Evolutionary conservation across 2,329 filamentous ascomycete species (phyloP), one percentile per base, ranked within the genome.

Genomic region (Leptographium galeiforme): DNA sequence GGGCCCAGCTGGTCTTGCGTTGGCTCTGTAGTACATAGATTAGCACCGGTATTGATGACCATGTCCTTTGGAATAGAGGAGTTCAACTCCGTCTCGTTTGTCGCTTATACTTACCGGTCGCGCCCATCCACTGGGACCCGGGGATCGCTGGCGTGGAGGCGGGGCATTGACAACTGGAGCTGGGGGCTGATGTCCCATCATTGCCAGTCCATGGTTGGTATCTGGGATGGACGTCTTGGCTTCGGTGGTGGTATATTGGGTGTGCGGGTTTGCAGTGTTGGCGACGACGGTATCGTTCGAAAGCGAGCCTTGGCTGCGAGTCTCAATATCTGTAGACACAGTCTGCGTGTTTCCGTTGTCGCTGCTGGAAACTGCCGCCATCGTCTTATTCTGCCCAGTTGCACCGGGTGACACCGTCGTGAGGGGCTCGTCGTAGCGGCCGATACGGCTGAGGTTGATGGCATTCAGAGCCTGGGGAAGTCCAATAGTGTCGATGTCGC

Each of bases 401-500:
- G 18, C 5, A 13, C n/a, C 30, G 19, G 48, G 32, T 16, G 36
- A 10, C 3, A 8, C 14, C 25, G 30, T 40, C 2, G 14, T 34
- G 14, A 14, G 12, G 8, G 30, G 25, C 19, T 46, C 30, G 33
- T 41, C 51, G 19, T 40, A n/a, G 30, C 14, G 38, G 6, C 45
- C 44, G 18, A 53, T 38, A 1, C 25, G 46, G 33, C 55, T 44
- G 2, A 58, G 55, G 33, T 55, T 59, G 16, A 49, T 32, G 0
- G 55, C 57, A 30, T 49, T 59, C 45, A 59, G 34, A 13, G 56
- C 56, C 40, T 56, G 56, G 13, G 57, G 57, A 7, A 58, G 56
- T 1, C 44, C 18, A 4, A 51, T 16, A 47, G 11, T 32, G n/a
- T 53, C 48, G 25, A 50, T 47, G 34, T 16, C 40, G 41, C 48